A percentile compares a stretch with the other conserved stretches of the same genome.
These are phyloP conservation scores for Chrysopogon serrulatus DNA, from an alignment of 176 grass and related monocot genomes.

Conservation along the genomic window DNA sequence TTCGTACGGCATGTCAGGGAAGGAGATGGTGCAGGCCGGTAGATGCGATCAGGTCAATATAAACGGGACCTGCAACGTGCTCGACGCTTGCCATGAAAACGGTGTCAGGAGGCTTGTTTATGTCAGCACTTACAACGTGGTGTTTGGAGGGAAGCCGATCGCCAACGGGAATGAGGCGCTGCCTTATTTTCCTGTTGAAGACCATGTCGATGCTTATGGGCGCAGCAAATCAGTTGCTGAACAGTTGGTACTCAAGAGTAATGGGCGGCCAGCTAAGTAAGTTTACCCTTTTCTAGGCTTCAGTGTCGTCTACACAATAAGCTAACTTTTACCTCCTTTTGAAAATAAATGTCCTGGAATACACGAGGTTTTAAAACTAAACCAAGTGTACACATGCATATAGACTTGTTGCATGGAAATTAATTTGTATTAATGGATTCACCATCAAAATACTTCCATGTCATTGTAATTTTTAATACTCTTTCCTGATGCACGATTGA, in stretches of 20 bases:
- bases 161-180: conserved; percentile 64
- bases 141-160: conserved; percentile 82
- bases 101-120: conserved; percentile 76
- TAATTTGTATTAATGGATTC: neutral
- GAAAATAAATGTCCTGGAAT: neutral
- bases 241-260: conserved; percentile 84
- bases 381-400: neutral
- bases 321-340: neutral
- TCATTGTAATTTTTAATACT: neutral
- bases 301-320: neutral
- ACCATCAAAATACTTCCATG: neutral
- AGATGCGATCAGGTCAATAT: conserved; percentile 67
- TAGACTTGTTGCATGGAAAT: neutral
- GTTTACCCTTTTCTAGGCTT: neutral
- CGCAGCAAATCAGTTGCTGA: conserved; percentile 86
- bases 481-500: neutral
- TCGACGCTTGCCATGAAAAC: conserved; percentile 69
- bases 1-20: conserved; percentile 96
- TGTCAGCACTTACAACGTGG: conserved; percentile 84
- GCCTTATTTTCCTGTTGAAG: conserved; percentile 80
- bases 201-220: conserved; percentile 84
- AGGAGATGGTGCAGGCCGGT: conserved; percentile 77
- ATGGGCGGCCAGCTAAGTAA: conserved; percentile 78
- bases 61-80: conserved; percentile 79
- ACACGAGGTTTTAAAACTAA: neutral